Percentiles rank a stretch among this genome's conserved stretches.
Conservation (phyloP, 148 eudicot genomes). For the Selenicereus undatus region DNA sequence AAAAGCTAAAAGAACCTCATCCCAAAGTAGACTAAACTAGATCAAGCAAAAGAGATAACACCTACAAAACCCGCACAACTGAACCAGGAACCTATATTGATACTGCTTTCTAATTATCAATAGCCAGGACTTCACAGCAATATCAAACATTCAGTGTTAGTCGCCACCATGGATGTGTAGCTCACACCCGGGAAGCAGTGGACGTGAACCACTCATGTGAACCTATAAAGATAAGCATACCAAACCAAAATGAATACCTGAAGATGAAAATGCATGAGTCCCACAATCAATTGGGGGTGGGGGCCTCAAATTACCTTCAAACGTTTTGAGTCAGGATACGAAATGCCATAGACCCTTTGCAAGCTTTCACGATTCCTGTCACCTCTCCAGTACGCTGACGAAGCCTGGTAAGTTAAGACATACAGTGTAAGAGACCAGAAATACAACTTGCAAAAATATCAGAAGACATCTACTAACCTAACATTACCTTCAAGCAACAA, state of each 20-base stretch:
- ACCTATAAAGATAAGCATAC: neutral
- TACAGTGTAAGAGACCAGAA: slow-evolving; percentile 8
- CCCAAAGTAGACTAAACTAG: neutral
- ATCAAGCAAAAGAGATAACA: neutral
- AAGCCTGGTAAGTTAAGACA: slow-evolving; percentile 52
- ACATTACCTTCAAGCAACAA: slow-evolving; percentile 75
- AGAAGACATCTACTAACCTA: neutral
- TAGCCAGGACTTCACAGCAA: too few species aligned
- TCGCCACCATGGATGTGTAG: too few species aligned
- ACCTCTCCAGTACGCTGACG: slow-evolving; percentile 99
- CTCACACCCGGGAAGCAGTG: too few species aligned
- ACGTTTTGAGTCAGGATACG: slow-evolving; percentile 78
- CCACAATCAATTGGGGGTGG: neutral
- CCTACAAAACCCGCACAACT: neutral
- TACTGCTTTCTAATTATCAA: neutral
- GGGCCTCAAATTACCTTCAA: slow-evolving; percentile 48
- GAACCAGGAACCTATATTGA: neutral
- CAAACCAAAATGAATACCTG: neutral
- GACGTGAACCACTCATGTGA: neutral
- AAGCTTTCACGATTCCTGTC: slow-evolving; percentile 90
- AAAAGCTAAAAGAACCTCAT: too few species aligned
- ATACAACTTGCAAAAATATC: neutral
- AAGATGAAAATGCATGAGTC: neutral
- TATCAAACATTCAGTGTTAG: too few species aligned
- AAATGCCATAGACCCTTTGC: slow-evolving; percentile 97